phyloP scores from a whole-genome alignment of 371 early-diverging fungal species.

The Ordospora colligata region DNA sequence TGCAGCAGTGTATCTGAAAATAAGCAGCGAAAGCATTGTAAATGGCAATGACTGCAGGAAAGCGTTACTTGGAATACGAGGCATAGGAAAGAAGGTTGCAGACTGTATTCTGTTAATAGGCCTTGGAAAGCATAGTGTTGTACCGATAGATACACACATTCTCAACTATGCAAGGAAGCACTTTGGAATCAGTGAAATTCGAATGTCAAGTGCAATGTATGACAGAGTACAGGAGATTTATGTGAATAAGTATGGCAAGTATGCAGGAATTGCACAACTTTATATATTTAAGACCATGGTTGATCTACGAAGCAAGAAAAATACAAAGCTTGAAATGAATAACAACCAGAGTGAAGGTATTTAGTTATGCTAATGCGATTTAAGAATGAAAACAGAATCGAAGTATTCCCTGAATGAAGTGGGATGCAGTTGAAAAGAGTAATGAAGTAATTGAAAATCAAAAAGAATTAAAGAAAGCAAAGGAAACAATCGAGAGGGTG shows the following conservation, averaged over 20 bases:
- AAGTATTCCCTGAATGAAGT: background rate
- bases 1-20: slow-evolving; percentile 61
- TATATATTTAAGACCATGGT: slow-evolving; percentile 45
- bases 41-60: background rate
- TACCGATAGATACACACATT: slow-evolving; percentile 86
- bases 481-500: background rate
- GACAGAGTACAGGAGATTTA: slow-evolving; percentile 36
- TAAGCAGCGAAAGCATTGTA: background rate
- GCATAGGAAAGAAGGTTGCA: slow-evolving; percentile 81
- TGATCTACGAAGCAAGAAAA: background rate
- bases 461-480: background rate
- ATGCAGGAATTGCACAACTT: slow-evolving; percentile 54
- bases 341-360: background rate
- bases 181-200: slow-evolving; percentile 15
- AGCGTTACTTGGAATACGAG: slow-evolving; percentile 33
- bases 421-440: background rate
- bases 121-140: slow-evolving; percentile 68
- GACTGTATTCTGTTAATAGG: slow-evolving; percentile 80
- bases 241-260: slow-evolving; percentile 39
- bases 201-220: slow-evolving; percentile 8
- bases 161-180: slow-evolving; percentile 56
- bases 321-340: too few species aligned
- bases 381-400: background rate
- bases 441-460: background rate
- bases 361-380: background rate